Conservation (phyloP, 768 basidiomycete genomes). For the Strobilomyces echinocephalus region DNA sequence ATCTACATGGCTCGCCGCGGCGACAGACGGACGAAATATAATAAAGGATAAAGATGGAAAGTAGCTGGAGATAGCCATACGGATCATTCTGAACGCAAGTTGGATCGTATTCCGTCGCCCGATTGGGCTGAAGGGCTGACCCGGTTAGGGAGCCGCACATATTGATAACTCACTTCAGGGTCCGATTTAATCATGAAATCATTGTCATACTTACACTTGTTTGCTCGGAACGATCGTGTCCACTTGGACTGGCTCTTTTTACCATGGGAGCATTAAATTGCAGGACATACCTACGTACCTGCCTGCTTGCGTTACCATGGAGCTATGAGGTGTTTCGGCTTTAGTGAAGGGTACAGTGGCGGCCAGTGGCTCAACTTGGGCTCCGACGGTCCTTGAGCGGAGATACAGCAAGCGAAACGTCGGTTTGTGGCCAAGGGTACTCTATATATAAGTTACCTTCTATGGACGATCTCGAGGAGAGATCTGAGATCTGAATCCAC, state of each 20-base stretch:
- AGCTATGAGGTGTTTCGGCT: background rate
- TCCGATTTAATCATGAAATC: slow-evolving; percentile 3
- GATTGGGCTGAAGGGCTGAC: slow-evolving; percentile 5
- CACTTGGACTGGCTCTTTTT: background rate
- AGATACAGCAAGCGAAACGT: slow-evolving; percentile 14
- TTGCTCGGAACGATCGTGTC: background rate
- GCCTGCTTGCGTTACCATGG: too few species aligned
- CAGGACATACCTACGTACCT: too few species aligned
- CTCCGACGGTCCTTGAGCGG: slow-evolving; percentile 25
- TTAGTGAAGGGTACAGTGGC: background rate
- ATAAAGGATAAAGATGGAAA: slow-evolving; percentile 10
- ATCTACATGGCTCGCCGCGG: slow-evolving; percentile 14
- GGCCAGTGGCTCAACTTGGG: background rate
- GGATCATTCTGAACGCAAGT: slow-evolving; percentile 1
- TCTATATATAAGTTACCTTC: slow-evolving; percentile 4
- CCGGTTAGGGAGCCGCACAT: background rate
- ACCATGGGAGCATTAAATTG: background rate
- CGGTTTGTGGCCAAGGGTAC: slow-evolving; percentile 1
- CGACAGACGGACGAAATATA: slow-evolving; percentile 19
- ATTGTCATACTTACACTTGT: background rate
- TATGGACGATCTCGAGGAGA: slow-evolving; percentile 5
- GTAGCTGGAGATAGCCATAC: slow-evolving; percentile 3
- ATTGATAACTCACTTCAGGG: slow-evolving; percentile 14
- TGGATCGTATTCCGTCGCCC: slow-evolving; percentile 1
- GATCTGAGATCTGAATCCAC: background rate